Percentiles rank a stretch among this genome's conserved stretches.
Evolutionary conservation across 495 filamentous ascomycete genomes (phyloP).

Genomic region (Apiosordaria backusii): DNA sequence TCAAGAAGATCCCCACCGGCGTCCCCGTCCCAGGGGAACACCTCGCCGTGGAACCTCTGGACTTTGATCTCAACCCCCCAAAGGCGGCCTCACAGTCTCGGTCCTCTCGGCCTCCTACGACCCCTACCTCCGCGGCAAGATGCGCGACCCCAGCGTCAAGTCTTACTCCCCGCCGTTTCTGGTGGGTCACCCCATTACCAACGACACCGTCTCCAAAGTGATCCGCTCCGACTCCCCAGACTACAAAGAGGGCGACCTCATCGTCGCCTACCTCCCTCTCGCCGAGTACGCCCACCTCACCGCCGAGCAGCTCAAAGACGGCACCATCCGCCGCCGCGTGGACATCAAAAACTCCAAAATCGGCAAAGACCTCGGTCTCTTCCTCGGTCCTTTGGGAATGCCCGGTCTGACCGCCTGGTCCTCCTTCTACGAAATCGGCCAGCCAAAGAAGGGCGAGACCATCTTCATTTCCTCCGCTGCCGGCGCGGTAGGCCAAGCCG

Average conservation of each 20-base stretch:
- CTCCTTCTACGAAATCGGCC: constrained; percentile 74
- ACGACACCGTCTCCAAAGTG: constrained; percentile 56
- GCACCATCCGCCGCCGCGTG: background rate
- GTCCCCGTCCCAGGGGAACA: constrained; percentile 71
- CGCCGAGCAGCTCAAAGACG: constrained; percentile 21
- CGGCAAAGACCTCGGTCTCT: constrained; percentile 56
- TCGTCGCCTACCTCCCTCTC: constrained; percentile 56
- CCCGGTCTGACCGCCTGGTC: constrained; percentile 82
- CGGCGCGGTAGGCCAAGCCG: constrained; percentile 80
- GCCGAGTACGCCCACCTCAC: constrained; percentile 59
- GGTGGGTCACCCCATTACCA: constrained; percentile 56
- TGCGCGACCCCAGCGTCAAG: constrained; percentile 47
- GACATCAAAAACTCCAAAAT: constrained; percentile 51
- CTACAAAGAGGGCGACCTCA: constrained; percentile 64
- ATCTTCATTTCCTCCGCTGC: constrained; percentile 81
- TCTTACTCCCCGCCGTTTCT: constrained; percentile 61
- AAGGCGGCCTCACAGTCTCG: constrained; percentile 67
- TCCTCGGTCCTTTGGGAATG: constrained; percentile 79
- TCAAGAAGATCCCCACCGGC: constrained; percentile 65
- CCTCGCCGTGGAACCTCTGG: constrained; percentile 61
- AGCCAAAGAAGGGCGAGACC: constrained; percentile 84
- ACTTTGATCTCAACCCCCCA: constrained; percentile 68
- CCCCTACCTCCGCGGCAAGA: constrained; percentile 79
- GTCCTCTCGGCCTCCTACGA: constrained; percentile 80
- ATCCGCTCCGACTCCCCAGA: constrained; percentile 59